Percentiles rank a stretch among this genome's conserved stretches.
These are phyloP conservation scores for Linderina pennispora DNA, from an alignment of 192 early-diverging fungal species.

Conservation along the genomic window DNA sequence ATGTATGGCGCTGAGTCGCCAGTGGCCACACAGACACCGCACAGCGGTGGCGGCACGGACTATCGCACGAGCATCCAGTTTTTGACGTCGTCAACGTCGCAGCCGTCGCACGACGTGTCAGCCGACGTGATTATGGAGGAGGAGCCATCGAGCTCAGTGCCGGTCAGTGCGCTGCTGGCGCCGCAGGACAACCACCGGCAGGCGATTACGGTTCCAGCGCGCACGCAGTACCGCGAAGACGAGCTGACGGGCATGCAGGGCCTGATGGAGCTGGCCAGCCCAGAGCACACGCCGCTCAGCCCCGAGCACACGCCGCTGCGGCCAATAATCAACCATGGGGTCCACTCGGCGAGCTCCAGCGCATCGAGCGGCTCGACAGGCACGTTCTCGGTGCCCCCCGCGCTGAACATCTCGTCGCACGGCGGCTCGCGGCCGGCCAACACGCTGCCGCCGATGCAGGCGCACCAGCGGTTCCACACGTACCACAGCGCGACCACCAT, in stretches of 20 bases:
- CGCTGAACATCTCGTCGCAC: constrained; percentile 14
- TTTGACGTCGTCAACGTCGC: constrained; percentile 39
- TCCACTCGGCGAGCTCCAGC: constrained; percentile 17
- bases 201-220: constrained; percentile 9
- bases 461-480: constrained; percentile 6
- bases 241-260: constrained; percentile 45
- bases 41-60: constrained; percentile 23
- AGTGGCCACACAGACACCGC: no score
- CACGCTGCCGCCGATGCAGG: no score
- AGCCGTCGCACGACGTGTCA: no score
- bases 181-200: constrained; percentile 16
- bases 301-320: no score
- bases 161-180: constrained; percentile 29
- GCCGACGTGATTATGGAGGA: constrained; percentile 1
- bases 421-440: no score
- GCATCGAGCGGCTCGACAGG: constrained; percentile 30
- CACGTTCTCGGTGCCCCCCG: constrained; percentile 22
- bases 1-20: no score
- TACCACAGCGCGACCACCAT: constrained; percentile 9
- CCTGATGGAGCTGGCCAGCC: constrained; percentile 43
- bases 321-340: no score
- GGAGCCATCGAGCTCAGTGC: constrained; percentile 17
- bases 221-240: constrained; percentile 35
- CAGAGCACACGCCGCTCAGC: constrained; percentile 8
- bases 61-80: constrained; percentile 44